Evolutionary conservation across 1,284 basidiomycete species (phyloP), one percentile per base, ranked within the genome.

Genomic region (Malassezia brasiliensis): DNA sequence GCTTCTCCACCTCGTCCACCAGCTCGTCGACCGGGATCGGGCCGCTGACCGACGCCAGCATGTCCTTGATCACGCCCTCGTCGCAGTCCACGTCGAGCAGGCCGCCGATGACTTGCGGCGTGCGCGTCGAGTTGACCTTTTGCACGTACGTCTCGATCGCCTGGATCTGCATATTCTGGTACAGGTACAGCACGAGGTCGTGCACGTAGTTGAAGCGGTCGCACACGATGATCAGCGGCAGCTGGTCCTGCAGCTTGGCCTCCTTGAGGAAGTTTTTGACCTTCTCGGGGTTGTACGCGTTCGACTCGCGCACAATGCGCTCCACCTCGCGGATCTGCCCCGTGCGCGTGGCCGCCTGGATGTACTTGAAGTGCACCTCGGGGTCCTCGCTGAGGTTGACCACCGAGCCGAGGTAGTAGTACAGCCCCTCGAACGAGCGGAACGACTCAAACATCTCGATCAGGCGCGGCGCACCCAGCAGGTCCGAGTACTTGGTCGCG

Each of bases 191-290:
- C 35, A 99, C 93, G 55, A 99, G 83, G 74, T 99, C 94, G 77
- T 99, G 94, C 10, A 99, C 94, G 75, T 96, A 98, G 81, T 96
- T 91, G 81, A 98, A 99, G 36, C 94, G 90, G 77, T 99, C 94
- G 82, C 94, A 98, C 69, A 99, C 94, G 64, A 99, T 98, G 80
- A 98, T 99, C 69, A 99, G 85, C 12, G 94, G 94, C 35, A 99
- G 84, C 77, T 98, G 94, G 77, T 98, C 94, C 41, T 85, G 79
- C 36, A 99, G 84, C 75, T 96, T 94, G 69, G 93, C 93, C 76
- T 99, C 94, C 66, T 78, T 77, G 77, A 98, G 84, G 85, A 96
- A 98, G 80, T 99, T 99, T 82, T 98, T 98, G 81, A 98, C 94
- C 79, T 99, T 99, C 79, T 99, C 94, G 2, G 94, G 88, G 77